phyloP scores from a whole-genome alignment of 2,329 filamentous ascomycete species.

The Hypoxylon sp. region DNA sequence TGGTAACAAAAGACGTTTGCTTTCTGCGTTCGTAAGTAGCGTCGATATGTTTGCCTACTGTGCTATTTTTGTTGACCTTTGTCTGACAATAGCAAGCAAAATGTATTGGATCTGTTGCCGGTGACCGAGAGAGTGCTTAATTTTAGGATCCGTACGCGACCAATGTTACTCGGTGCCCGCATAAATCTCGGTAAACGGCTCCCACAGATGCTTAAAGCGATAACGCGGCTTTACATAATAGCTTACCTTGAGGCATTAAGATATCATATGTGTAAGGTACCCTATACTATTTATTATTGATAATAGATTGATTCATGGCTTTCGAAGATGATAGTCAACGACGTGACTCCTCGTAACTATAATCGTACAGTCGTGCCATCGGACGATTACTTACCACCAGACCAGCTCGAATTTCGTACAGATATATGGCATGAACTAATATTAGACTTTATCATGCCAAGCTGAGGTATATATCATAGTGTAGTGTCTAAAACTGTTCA shows the following conservation, averaged over 20 bases:
- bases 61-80: constrained; percentile 26
- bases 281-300: not conserved
- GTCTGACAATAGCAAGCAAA: constrained; percentile 27
- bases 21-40: constrained; percentile 23
- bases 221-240: not conserved
- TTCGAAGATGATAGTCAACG: not conserved
- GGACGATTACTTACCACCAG: constrained; percentile 1
- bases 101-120: constrained; percentile 10
- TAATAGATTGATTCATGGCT: not conserved
- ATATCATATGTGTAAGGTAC: not conserved
- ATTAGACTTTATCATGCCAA: constrained; percentile 7
- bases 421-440: constrained; percentile 17
- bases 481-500: not conserved
- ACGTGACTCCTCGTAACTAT: not conserved
- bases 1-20: constrained; percentile 23
- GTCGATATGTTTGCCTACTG: constrained; percentile 28
- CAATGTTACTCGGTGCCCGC: constrained; percentile 16
- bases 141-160: constrained; percentile 2
- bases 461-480: not conserved
- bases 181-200: constrained; percentile 31
- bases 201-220: constrained; percentile 22
- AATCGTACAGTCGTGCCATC: not conserved
- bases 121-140: constrained; percentile 10
- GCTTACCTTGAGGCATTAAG: not conserved
- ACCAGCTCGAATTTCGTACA: constrained; percentile 15